Evolutionary conservation across 192 early-diverging fungal species (phyloP), one percentile per base, ranked within the genome.

Genomic region (Coemansia sp.): DNA sequence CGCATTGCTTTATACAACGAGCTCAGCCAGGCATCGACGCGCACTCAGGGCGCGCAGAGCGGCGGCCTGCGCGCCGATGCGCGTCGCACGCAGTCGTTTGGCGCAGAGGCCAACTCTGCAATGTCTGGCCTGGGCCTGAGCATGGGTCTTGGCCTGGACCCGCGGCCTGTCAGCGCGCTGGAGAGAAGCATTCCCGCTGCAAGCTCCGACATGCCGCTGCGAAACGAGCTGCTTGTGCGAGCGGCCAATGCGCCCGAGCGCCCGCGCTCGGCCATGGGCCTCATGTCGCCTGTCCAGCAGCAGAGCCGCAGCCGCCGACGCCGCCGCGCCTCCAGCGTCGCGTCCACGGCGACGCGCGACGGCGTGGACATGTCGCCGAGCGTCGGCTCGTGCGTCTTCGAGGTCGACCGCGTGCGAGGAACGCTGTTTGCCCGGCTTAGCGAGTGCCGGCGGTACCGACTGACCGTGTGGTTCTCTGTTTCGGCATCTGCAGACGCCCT

Each of bases 221-320:
- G 54, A 18, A 45, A 18, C 23, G 19, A 19, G 11, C 23, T 29
- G 56, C 22, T 58, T 18, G 20, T 1, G 35, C 35, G 56, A 30
- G 19, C 56, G 23, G 56, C 56, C 6, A 42, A 5, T 16, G n/a
- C 45, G 8, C 19, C 39, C 19, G 63, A 65, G 10, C 64, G 64
- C 25, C 56, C 64, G 35, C 64, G 51, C 56, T 66, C 64, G 57
- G 58, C 64, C 28, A 66, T 66, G 64, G 64, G 49, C 16, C 55
- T 66, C 20, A 51, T 52, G 57, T 51, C 34, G 47, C 45, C 47
- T 45, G 7, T 27, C 32, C 19, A 22, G 57, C 22, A n/a, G 56
- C 34, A 29, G 6, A 11, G 36, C 56, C 34, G 55, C 29, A 35
- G 4, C 30, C 18, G 32, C 55, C 20, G 28, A 27, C 45, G 16